These are phyloP conservation scores for Rhizophora mangle DNA, from an alignment of 345 rosid species.

Conservation along the genomic window DNA sequence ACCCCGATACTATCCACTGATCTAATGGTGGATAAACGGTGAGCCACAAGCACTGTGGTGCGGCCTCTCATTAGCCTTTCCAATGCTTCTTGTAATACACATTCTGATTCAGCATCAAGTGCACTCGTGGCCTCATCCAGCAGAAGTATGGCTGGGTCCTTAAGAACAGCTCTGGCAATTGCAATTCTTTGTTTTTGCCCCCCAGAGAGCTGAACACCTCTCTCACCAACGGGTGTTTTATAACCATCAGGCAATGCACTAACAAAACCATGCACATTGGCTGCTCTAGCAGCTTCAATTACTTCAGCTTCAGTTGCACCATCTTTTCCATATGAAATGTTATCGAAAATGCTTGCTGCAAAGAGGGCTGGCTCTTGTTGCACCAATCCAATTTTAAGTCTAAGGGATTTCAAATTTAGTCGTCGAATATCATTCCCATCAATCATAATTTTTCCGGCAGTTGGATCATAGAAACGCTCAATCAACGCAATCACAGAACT, in stretches of 20 bases:
- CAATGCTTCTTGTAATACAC: slow-evolving; percentile 91
- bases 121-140: slow-evolving; percentile 99
- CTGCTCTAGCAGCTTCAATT: slow-evolving; percentile 65
- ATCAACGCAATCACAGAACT: slow-evolving; percentile 72
- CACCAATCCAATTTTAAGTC: slow-evolving; percentile 73
- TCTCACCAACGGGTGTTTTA: slow-evolving; percentile 92
- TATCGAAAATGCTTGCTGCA: slow-evolving; percentile 71
- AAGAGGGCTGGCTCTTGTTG: slow-evolving; percentile 92
- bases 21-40: slow-evolving; percentile 87
- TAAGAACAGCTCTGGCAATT: slow-evolving; percentile 94
- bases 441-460: slow-evolving; percentile 63
- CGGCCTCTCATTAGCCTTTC: slow-evolving; percentile 98
- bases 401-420: slow-evolving; percentile 56
- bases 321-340: slow-evolving; percentile 75
- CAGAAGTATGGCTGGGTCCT: slow-evolving; percentile 82
- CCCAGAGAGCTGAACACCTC: slow-evolving; percentile 96
- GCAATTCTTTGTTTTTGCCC: slow-evolving; percentile 99
- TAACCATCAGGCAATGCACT: slow-evolving; percentile 78
- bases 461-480: slow-evolving; percentile 84
- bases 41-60: slow-evolving; percentile 91
- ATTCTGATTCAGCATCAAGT: slow-evolving; percentile 94
- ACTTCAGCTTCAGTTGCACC: slow-evolving; percentile 70
- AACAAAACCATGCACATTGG: slow-evolving; percentile 79
- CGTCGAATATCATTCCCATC: slow-evolving; percentile 74
- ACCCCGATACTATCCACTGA: slow-evolving; percentile 88